Base-by-base conservation (phyloP, 208 protist species). In the Trypanosoma cruzi region DNA sequence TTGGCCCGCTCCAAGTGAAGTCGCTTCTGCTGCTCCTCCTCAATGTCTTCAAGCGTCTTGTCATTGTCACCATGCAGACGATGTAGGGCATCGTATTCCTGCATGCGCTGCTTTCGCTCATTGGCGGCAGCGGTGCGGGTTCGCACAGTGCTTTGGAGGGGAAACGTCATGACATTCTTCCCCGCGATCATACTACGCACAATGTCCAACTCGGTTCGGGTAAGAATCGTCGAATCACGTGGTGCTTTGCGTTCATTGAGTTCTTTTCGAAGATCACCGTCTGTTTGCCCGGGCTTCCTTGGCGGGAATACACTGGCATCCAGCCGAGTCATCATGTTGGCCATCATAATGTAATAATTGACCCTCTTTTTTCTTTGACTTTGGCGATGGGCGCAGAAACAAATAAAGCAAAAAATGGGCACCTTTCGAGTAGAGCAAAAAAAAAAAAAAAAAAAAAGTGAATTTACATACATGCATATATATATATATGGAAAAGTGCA, bases 171-270 rank as follows among this genome's bases (percentile, higher is more conserved):
- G 4, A 75, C 36, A 16, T 28, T 70, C 40, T 68, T 65, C 29
- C 88, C 86, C 42, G 73, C 70, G 57, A 93, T 90, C 73, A 96
- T 85, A 32, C 60, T 77, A 26, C 79, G 82, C 42, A 96, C 89
- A 42, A 94, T 89, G 64, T 84, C 76, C 32, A 96, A 85, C 71
- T 96, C 88, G 4, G 88, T 94, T 40, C 82, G 79, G 18, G 90
- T 96, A 44, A 96, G 63, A 63, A 96, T 94, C 32, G 87, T 82
- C 8, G 86, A 83, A 62, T 93, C 87, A 31, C 80, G 79, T 4
- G 88, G 86, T 5, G 90, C 90, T 4, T 80, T 81, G 50, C 88
- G 88, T 11, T 73, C 78, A 68, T 84, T 92, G 13, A 96, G 81
- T 64, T 94, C 75, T 64, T 88, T 91, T 40, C 88, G 85, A 32